phyloP scores from a whole-genome alignment of 257 asterid species.

The Nicotiana benthamiana region DNA sequence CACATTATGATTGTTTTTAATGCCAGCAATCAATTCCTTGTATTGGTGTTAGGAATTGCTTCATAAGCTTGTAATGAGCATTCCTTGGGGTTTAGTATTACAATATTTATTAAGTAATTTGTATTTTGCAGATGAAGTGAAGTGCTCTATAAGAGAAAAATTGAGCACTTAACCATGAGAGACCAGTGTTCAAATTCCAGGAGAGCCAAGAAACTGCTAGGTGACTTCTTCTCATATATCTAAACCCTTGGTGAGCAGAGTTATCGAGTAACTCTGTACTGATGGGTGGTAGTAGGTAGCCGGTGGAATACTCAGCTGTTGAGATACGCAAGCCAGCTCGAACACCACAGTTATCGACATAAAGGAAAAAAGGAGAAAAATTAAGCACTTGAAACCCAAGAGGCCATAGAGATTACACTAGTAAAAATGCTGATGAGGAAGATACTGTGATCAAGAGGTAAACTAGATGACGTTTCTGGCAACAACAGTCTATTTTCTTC shows the following conservation, averaged over 20 bases:
- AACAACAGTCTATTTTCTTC: not conserved
- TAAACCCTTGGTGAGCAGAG: not conserved
- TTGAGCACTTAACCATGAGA: not conserved
- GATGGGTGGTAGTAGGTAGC: not conserved
- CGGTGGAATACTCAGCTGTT: not conserved
- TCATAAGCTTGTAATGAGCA: not conserved
- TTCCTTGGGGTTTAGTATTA: not conserved
- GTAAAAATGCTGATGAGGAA: not conserved
- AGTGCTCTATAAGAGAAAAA: not conserved
- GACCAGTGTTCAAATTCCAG: not conserved
- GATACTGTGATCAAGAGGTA: not conserved
- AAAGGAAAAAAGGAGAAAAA: not conserved
- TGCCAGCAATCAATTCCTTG: not conserved
- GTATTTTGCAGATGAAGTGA: not conserved
- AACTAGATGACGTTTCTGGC: not conserved
- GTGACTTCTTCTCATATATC: not conserved
- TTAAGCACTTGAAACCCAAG: not conserved
- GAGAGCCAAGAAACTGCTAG: not conserved
- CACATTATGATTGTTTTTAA: not conserved
- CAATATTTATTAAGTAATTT: not conserved
- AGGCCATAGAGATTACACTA: not conserved
- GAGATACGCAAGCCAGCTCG: not conserved
- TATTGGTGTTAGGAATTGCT: conserved; percentile 5
- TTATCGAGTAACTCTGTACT: not conserved
- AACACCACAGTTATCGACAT: not conserved